Percentiles rank a stretch among this genome's conserved stretches.
phyloP scores from a whole-genome alignment of 2,329 filamentous ascomycete species.

The Penicillium palitans region DNA sequence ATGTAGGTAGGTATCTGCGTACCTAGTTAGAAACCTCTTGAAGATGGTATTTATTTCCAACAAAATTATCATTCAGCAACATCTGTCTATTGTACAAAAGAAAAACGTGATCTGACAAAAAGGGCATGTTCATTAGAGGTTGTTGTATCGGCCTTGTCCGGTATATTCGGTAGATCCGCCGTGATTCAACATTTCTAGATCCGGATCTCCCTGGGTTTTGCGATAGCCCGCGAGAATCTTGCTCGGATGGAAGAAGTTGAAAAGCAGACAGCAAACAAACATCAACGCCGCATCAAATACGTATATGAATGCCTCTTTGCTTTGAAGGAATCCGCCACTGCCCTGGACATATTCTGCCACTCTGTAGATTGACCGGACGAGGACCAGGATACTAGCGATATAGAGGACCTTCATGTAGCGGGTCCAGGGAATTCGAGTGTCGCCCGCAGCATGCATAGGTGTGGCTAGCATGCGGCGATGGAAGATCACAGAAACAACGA shows the following conservation, averaged over 20 bases:
- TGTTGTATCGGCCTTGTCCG: not conserved
- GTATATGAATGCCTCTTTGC: conserved; percentile 18
- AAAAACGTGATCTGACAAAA: not conserved
- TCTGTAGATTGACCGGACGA: conserved; percentile 21
- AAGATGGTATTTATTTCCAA: not conserved
- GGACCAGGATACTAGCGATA: conserved; percentile 13
- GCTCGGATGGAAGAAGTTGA: conserved; percentile 19
- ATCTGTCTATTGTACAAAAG: not conserved
- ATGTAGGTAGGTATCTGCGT: no score
- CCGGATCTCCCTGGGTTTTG: not conserved
- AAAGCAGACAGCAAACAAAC: conserved; percentile 16
- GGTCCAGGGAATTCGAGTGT: conserved; percentile 10
- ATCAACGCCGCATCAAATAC: conserved; percentile 19
- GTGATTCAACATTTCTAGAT: conserved; percentile 16
- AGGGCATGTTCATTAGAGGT: not conserved
- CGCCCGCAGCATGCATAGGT: conserved; percentile 1
- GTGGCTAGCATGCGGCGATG: conserved; percentile 19
- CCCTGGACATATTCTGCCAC: conserved; percentile 22
- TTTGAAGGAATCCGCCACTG: conserved; percentile 15
- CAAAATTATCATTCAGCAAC: no score
- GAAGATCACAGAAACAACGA: conserved; percentile 19
- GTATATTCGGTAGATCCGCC: not conserved
- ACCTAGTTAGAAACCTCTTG: not conserved
- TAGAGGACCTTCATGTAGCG: conserved; percentile 21
- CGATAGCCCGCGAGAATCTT: conserved; percentile 3